phyloP scores from a whole-genome alignment of 371 early-diverging fungal species.

The Mortierella sp. region DNA sequence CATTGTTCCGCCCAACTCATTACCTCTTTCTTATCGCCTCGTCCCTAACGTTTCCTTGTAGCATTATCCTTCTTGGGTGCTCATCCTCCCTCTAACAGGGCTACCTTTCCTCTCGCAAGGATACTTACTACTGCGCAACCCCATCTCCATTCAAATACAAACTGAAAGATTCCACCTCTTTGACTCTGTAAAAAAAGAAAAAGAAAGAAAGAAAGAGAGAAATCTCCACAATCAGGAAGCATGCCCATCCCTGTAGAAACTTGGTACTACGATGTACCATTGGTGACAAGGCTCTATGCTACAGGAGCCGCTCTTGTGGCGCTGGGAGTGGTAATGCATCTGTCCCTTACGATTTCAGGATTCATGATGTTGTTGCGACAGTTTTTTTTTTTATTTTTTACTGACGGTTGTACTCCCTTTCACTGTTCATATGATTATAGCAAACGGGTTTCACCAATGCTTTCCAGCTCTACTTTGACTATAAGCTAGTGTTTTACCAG shows the following conservation, averaged over 20 bases:
- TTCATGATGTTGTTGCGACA: background rate
- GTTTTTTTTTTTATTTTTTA: background rate
- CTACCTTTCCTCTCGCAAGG: too few species aligned
- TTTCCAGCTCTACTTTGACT: constrained; percentile 86
- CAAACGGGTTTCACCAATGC: constrained; percentile 80
- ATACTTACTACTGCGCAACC: background rate
- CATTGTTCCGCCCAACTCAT: too few species aligned
- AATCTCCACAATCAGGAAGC: constrained; percentile 2
- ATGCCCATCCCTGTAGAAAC: constrained; percentile 80
- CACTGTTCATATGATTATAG: constrained; percentile 34
- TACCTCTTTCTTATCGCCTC: too few species aligned
- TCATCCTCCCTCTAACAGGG: too few species aligned
- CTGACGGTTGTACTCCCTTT: constrained; percentile 9
- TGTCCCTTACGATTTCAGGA: background rate
- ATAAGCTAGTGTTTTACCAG: constrained; percentile 71
- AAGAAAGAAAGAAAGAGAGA: background rate
- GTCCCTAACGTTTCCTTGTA: too few species aligned
- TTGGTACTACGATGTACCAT: constrained; percentile 94
- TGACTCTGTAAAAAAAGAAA: background rate
- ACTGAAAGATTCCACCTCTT: background rate
- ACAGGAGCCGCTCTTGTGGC: constrained; percentile 83
- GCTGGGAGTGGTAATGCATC: constrained; percentile 76
- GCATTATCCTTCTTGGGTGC: too few species aligned
- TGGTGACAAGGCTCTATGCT: constrained; percentile 87
- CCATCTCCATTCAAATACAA: constrained; percentile 2